phyloP scores from a whole-genome alignment of 164 flowering plant genomes.

The Pachysandra terminalis region DNA sequence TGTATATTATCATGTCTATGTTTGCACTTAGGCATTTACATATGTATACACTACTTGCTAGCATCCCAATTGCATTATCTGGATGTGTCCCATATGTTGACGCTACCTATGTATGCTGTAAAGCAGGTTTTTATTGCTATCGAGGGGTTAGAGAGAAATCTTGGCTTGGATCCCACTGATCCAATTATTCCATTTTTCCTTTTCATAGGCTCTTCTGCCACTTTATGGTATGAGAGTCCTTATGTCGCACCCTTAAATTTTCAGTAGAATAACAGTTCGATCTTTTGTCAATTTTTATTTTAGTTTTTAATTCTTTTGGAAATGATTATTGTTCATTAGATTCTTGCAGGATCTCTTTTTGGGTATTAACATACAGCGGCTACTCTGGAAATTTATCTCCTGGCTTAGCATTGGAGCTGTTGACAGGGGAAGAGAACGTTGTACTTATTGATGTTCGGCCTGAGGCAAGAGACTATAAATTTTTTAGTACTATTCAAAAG shows the following conservation, averaged over 20 bases:
- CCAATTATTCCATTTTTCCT: constrained; percentile 66
- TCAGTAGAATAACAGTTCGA: background rate
- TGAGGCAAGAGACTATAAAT: constrained; percentile 88
- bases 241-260: constrained; percentile 7
- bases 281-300: background rate
- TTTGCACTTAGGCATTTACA: background rate
- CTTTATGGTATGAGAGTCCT: constrained; percentile 62
- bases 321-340: constrained; percentile 47
- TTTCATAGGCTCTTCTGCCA: constrained; percentile 58
- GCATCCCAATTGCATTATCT: background rate
- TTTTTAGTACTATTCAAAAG: constrained; percentile 39
- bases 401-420: constrained; percentile 51
- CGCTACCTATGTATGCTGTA: constrained; percentile 10
- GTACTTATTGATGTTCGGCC: constrained; percentile 88
- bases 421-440: constrained; percentile 49
- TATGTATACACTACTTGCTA: background rate
- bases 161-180: constrained; percentile 86
- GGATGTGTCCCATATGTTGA: background rate
- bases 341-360: constrained; percentile 73
- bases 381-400: constrained; percentile 92
- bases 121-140: constrained; percentile 54
- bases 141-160: constrained; percentile 57
- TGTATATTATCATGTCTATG: background rate
- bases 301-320: constrained; percentile 7
- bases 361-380: constrained; percentile 70